phyloP scores from a whole-genome alignment of 495 filamentous ascomycete genomes.

The Penicilliopsis zonata region DNA sequence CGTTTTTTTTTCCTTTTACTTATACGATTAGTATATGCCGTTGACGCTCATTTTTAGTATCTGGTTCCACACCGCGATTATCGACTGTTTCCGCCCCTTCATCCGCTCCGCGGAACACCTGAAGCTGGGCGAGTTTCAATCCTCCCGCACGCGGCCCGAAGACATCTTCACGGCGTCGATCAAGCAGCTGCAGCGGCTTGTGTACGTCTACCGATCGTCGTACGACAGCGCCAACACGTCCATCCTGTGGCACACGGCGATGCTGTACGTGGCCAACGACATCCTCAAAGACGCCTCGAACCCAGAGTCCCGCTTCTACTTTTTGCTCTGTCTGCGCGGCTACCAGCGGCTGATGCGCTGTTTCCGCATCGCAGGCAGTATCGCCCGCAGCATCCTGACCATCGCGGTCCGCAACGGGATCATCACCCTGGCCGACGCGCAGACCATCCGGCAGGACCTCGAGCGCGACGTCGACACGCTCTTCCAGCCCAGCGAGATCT shows the following conservation, averaged over 20 bases:
- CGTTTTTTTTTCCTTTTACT: not conserved
- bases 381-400: not conserved
- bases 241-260: not conserved
- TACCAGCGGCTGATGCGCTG: not conserved
- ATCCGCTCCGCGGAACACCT: not conserved
- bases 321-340: not conserved
- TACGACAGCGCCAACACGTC: not conserved
- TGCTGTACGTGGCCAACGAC: not conserved
- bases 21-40: too few species aligned
- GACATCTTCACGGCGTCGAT: not conserved
- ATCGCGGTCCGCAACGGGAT: not conserved
- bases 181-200: not conserved
- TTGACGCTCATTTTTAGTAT: too few species aligned
- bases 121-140: not conserved
- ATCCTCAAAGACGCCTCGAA: not conserved
- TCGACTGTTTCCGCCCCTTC: not conserved
- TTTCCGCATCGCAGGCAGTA: not conserved
- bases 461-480: not conserved
- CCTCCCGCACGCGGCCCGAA: not conserved
- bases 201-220: not conserved
- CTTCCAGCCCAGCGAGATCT: not conserved
- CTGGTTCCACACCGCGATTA: not conserved
- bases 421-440: not conserved
- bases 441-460: not conserved
- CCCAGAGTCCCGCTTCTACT: not conserved